Base-by-base conservation (phyloP, 345 rosid species). In the Laguncularia racemosa region DNA sequence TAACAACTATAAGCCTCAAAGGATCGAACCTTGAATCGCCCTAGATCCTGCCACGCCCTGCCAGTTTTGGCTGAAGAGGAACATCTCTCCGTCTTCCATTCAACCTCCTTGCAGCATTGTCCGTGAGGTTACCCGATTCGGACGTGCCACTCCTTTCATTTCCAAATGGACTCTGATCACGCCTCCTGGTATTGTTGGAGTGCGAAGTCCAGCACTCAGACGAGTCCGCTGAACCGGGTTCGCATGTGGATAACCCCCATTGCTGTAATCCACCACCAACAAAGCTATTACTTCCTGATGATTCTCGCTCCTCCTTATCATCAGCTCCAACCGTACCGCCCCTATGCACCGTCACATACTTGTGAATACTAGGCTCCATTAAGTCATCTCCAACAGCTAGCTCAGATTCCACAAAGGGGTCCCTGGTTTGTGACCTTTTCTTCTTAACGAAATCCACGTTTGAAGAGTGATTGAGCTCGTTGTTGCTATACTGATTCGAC, bases 241-340 rank as follows among this genome's bases (percentile, higher is more conserved):
- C 96, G 86, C 88, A 76, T 0, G 85, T 73, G 45, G 91, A 75
- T 50, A 67, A 45, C 61, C 74, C 76, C 78, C 86, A 68, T 3
- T 73, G 78, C 62, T 84, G 88, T 23, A 74, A 60, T 8, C 79
- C 66, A 11, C 77, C 67, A 46, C 87, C 81, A 2, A 68, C 79
- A 54, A 76, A 49, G 76, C 91, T 89, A 64, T 93, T 89, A 74
- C 98, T 92, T 16, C 99, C 97, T 10, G 99, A 83, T 44, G 99
- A 89, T 67, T 89, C 99, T 61, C 83, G 84, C 45, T 72, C 91
- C 54, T 84, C 96, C 78, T 71, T 73, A 15, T 91, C 96, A 38
- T 66, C 80, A 20, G 66, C 68, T 20, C 50, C 58, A 6, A 68
- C 48, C 26, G 65, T 52, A 53, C 80, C 80, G 0, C 85, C 96